Evolutionary conservation across 2,329 filamentous ascomycete species (phyloP).

Genomic region (Thelonectria blattea): DNA sequence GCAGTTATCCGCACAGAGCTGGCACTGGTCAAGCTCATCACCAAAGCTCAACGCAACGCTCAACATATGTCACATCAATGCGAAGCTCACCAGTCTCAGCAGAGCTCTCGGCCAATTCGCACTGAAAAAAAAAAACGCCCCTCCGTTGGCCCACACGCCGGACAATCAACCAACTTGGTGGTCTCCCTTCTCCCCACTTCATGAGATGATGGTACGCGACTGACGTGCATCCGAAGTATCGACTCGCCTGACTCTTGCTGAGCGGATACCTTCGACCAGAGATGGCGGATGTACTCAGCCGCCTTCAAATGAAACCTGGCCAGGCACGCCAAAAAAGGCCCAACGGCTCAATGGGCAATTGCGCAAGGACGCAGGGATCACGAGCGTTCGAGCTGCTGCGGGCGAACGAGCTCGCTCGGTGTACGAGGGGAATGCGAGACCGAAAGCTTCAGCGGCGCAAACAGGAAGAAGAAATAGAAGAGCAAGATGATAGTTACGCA

Average conservation of each 20-base stretch:
- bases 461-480: not conserved
- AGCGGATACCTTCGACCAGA: not conserved
- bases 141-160: not conserved
- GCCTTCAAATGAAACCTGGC: constrained; percentile 9
- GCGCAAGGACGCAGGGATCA: not conserved
- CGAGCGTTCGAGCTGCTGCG: not conserved
- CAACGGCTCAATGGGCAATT: constrained; percentile 10
- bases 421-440: not conserved
- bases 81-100: not conserved
- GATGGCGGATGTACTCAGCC: not conserved
- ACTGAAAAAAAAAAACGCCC: too few relatives aligned
- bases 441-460: not conserved
- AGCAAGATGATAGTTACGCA: not conserved
- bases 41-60: not conserved
- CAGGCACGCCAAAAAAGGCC: constrained; percentile 3
- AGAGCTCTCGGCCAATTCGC: not conserved
- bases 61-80: not conserved
- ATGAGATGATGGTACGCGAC: constrained; percentile 18
- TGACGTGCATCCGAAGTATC: constrained; percentile 14
- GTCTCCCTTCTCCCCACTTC: constrained; percentile 3
- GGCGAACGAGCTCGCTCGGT: not conserved
- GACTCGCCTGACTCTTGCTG: not conserved
- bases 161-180: constrained; percentile 12
- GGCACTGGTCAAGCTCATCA: not conserved
- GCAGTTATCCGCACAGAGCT: not conserved